Percentiles rank a stretch among this genome's conserved stretches.
These are phyloP conservation scores for Schizochytrium sp. DNA, from an alignment of 108 stramenopile species.

Conservation along the genomic window DNA sequence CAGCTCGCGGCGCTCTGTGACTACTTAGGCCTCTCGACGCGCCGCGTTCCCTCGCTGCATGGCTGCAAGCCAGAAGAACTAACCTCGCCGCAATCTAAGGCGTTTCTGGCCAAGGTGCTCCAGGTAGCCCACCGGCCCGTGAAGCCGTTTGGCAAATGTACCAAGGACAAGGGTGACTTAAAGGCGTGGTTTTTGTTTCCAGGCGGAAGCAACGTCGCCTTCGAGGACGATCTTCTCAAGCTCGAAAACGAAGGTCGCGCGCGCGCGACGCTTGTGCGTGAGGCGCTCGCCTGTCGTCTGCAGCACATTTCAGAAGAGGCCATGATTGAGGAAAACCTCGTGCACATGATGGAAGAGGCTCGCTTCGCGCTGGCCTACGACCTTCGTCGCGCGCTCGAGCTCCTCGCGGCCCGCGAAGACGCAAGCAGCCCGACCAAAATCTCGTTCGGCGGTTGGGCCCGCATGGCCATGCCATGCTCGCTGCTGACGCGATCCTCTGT, in stretches of 20 bases:
- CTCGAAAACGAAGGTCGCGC: background rate
- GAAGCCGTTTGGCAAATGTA: background rate
- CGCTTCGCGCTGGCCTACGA: background rate
- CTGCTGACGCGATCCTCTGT: background rate
- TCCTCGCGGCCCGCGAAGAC: background rate
- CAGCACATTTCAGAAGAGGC: background rate
- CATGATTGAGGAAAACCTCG: background rate
- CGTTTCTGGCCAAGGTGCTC: background rate
- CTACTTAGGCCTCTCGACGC: background rate
- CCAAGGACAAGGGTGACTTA: background rate
- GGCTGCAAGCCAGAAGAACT: background rate
- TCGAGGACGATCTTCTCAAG: background rate
- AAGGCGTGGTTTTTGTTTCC: background rate
- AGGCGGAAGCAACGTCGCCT: background rate
- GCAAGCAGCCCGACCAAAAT: background rate
- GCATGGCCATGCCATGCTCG: background rate
- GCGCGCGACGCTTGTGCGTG: background rate
- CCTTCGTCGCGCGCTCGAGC: background rate
- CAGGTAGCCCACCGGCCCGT: background rate
- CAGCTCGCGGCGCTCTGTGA: background rate
- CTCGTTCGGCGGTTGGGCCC: background rate
- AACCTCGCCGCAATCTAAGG: background rate
- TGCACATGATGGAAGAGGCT: background rate
- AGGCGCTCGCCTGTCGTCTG: background rate
- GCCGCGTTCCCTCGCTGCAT: background rate